Evolutionary conservation across 331 rosid species (phyloP), one percentile per base, ranked within the genome.

Genomic region (Pyracantha coccinea): DNA sequence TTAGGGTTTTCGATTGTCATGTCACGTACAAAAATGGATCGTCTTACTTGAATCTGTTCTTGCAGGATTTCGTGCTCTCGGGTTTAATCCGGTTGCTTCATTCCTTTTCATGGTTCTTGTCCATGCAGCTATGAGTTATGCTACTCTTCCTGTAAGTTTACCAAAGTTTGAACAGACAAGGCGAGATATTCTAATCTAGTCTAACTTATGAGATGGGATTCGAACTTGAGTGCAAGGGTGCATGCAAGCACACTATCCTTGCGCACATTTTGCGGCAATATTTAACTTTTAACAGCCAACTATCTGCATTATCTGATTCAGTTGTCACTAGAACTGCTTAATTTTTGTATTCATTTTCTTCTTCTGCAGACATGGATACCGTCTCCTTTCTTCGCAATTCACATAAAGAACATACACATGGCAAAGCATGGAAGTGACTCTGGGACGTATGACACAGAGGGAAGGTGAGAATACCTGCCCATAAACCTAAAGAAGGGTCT

Each of bases 311-410:
- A 0, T 13, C 24, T 21, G 21, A 35, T 33, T 20, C 19, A 50
- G 16, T 6, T 50, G 21, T 50, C 55, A 50, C 1, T 50, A 16
- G 21, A 17, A 50, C 20, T 6, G 55, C 21, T 17, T 6, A 50
- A 10, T 38, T 50, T 17, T 50, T 0, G 55, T 50, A 0, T 50
- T 17, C 55, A 17, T 21, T 14, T 31, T 50, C 10, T 73, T 38
- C 27, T 60, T 52, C 47, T 73, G 41, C 78, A 89, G 96, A 88
- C 90, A 73, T 92, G 96, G 92, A 80, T 92, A 8, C 97, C 97
- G 78, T 92, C 97, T 45, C 90, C 85, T 32, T 72, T 64, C 32
- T 85, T 92, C 65, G 90, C 96, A 53, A 89, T 92, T 67, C 58
- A 89, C 85, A 79, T 89, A 73, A 50, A 60, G 65, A 92, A 88